Conservation (phyloP, 805 yeast genomes). For the Schwanniomyces polymorphus region DNA sequence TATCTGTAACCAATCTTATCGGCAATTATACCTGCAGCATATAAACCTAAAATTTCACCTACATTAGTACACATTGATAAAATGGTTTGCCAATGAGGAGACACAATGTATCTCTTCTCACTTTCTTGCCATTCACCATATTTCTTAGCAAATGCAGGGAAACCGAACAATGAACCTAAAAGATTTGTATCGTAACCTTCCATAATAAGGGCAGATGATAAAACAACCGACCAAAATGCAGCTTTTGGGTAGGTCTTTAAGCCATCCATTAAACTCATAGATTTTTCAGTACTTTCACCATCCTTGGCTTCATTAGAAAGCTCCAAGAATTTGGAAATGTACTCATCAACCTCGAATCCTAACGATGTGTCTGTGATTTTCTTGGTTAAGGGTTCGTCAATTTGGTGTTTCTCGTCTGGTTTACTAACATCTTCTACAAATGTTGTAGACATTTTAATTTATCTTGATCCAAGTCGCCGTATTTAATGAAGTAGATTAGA, state of each 20-base stretch:
- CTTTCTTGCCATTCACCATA: conserved; percentile 29
- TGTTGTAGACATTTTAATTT: conserved; percentile 15
- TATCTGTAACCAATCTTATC: conserved; percentile 46
- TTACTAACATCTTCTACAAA: conserved; percentile 17
- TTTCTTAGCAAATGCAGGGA: conserved; percentile 33
- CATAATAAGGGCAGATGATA: conserved; percentile 33
- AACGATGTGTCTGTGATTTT: conserved; percentile 5
- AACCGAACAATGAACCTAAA: conserved; percentile 32
- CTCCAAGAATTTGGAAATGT: conserved; percentile 36
- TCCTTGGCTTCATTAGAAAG: conserved; percentile 28
- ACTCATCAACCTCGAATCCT: conserved; percentile 26
- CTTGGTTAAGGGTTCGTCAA: conserved; percentile 1
- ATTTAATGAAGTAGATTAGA: too few species aligned
- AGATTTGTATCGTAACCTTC: conserved; percentile 41
- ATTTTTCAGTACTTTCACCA: conserved; percentile 31
- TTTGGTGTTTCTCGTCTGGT: conserved; percentile 3
- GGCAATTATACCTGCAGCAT: conserved; percentile 39
- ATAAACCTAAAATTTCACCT: conserved; percentile 47
- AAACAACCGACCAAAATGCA: conserved; percentile 2
- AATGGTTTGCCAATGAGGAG: conserved; percentile 38
- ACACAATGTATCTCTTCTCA: conserved; percentile 24
- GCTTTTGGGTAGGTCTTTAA: conserved; percentile 33
- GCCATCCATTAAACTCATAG: conserved; percentile 35
- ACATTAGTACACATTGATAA: conserved; percentile 24
- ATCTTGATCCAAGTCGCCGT: too few species aligned